Conservation (phyloP, 1,139 yeast genomes). For the Tardiomyces blankii region DNA sequence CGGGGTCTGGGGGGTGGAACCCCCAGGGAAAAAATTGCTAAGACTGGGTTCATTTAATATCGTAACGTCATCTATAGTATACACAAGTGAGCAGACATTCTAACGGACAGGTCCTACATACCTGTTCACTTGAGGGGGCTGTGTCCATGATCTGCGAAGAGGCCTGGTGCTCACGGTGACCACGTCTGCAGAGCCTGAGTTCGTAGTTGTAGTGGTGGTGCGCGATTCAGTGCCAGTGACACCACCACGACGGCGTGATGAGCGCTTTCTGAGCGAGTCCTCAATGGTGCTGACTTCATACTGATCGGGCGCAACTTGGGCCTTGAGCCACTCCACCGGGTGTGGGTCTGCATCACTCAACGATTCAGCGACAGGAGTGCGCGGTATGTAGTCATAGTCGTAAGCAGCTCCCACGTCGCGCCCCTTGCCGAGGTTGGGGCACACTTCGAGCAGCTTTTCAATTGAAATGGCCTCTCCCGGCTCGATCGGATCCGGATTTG, state of each 20-base stretch:
- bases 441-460: slow-evolving; percentile 30
- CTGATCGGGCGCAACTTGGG: neutral
- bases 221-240: neutral
- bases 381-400: neutral
- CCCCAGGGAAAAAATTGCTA: too few species aligned
- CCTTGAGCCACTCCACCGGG: neutral
- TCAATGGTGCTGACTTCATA: neutral
- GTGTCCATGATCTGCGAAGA: too few species aligned
- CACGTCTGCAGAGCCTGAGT: too few species aligned
- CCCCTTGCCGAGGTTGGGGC: neutral
- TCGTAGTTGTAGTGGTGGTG: too few species aligned
- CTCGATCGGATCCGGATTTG: slow-evolving; percentile 59
- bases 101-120: too few species aligned
- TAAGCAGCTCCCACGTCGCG: neutral
- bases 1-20: too few species aligned
- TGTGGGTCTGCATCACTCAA: neutral
- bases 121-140: too few species aligned
- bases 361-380: neutral
- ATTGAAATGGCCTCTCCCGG: slow-evolving; percentile 76
- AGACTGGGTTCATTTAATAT: too few species aligned
- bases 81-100: too few species aligned
- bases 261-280: neutral
- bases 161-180: too few species aligned
- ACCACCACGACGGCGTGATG: neutral
- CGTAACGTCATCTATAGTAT: too few species aligned